phyloP scores from a whole-genome alignment of 345 rosid species.

The Citrus trifoliata region DNA sequence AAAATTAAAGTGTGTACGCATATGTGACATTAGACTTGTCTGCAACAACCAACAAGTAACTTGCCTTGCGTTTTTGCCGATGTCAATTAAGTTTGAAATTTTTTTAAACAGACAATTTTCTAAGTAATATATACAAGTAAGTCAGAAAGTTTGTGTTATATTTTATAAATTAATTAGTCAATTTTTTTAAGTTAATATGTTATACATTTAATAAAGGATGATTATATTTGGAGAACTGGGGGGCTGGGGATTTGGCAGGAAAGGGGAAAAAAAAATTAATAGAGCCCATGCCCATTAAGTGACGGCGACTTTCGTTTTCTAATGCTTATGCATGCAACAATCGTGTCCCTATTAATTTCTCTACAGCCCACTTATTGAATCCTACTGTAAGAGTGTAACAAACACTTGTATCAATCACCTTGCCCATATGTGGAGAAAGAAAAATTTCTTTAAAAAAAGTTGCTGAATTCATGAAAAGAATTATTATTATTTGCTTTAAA shows the following conservation, averaged over 20 bases:
- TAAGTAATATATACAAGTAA: no score
- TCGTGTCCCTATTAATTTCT: constrained; percentile 31
- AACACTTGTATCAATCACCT: no score
- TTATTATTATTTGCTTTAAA: no score
- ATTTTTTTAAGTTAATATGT: no score
- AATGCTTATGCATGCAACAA: constrained; percentile 20
- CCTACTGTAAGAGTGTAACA: background rate
- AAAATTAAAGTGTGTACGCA: background rate
- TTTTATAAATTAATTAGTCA: no score
- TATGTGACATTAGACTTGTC: background rate
- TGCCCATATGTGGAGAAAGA: no score
- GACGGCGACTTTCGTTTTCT: constrained; percentile 26
- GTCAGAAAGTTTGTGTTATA: no score
- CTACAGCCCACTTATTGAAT: constrained; percentile 25
- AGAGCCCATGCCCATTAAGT: constrained; percentile 6
- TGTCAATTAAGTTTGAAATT: background rate
- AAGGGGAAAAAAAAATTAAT: background rate
- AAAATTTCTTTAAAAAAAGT: no score
- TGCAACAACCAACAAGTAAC: background rate
- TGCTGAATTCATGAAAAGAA: no score
- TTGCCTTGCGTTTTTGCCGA: background rate
- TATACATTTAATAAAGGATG: no score
- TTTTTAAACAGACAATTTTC: no score
- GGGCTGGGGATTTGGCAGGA: background rate
- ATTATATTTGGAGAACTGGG: background rate